phyloP scores from a whole-genome alignment of 352 stramenopile genomes.

The Halophytophthora polymorphica region DNA sequence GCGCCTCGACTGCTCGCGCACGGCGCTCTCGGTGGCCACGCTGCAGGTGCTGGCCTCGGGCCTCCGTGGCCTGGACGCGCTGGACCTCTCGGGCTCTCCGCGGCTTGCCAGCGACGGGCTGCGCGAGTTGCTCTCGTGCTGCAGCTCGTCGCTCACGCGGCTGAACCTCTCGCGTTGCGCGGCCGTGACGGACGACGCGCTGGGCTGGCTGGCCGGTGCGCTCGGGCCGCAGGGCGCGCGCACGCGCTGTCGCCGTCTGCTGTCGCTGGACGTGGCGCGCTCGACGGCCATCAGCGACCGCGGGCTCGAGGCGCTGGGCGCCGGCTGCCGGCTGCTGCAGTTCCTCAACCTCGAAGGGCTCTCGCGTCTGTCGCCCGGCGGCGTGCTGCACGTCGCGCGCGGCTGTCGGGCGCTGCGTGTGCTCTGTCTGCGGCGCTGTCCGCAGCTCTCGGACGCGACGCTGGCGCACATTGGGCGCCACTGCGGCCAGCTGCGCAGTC shows the following conservation, averaged over 20 bases:
- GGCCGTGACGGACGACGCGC: constrained; percentile 63
- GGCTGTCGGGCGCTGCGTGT: constrained; percentile 55
- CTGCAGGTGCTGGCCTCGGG: constrained; percentile 71
- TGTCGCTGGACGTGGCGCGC: constrained; percentile 71
- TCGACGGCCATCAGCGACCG: constrained; percentile 56
- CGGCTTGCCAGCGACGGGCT: constrained; percentile 52
- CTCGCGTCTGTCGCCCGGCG: constrained; percentile 46
- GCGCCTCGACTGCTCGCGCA: constrained; percentile 51
- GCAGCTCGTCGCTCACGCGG: constrained; percentile 45
- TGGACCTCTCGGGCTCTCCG: constrained; percentile 62
- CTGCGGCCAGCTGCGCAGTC: constrained; percentile 36
- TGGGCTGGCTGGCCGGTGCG: constrained; percentile 67
- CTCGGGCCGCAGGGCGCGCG: constrained; percentile 60
- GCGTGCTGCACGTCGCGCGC: constrained; percentile 41
- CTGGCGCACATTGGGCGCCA: constrained; percentile 50
- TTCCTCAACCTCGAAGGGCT: constrained; percentile 78
- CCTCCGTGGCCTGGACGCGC: constrained; percentile 47
- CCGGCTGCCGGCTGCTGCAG: constrained; percentile 51
- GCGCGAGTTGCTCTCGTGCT: constrained; percentile 73
- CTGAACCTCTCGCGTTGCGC: constrained; percentile 60
- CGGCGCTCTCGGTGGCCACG: constrained; percentile 44
- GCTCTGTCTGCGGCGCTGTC: constrained; percentile 56
- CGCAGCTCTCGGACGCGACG: constrained; percentile 52
- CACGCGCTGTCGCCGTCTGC: constrained; percentile 54
- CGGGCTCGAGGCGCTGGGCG: constrained; percentile 44